Percentiles rank a stretch among this genome's conserved stretches.
These are phyloP conservation scores for Sarcomyxa edulis DNA, from an alignment of 768 basidiomycete species.

Conservation along the genomic window DNA sequence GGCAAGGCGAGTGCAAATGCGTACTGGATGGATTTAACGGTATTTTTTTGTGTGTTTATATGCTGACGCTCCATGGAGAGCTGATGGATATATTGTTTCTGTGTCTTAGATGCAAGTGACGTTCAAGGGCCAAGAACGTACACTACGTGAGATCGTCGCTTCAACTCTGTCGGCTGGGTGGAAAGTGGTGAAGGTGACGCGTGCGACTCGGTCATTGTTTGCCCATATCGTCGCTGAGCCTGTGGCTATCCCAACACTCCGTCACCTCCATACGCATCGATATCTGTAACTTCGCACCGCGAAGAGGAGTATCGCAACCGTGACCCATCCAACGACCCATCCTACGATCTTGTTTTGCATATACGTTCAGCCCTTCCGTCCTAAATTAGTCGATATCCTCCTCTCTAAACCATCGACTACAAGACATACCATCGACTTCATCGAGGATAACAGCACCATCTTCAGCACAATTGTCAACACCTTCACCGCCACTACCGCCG, in stretches of 20 bases:
- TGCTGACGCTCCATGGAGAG: no score
- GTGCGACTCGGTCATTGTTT: constrained; percentile 60
- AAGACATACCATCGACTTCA: constrained; percentile 5
- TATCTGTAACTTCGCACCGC: no score
- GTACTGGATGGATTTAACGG: constrained; percentile 69
- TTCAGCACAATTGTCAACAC: constrained; percentile 6
- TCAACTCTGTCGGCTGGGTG: constrained; percentile 55
- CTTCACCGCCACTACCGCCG: constrained; percentile 1
- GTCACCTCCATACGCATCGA: no score
- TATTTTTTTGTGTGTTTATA: constrained; percentile 18
- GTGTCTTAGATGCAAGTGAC: constrained; percentile 60
- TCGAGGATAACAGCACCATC: constrained; percentile 3
- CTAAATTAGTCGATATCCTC: no score
- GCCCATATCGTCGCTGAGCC: constrained; percentile 70
- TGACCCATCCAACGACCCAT: no score
- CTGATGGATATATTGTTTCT: no score
- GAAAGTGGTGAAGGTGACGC: constrained; percentile 51
- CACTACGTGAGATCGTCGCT: constrained; percentile 55
- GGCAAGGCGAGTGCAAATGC: constrained; percentile 68
- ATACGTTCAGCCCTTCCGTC: no score
- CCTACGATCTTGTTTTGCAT: no score
- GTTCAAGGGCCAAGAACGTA: constrained; percentile 69
- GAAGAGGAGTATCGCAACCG: no score
- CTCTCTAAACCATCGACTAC: no score
- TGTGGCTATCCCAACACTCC: constrained; percentile 44